phyloP scores from a whole-genome alignment of 2,329 filamentous ascomycete genomes.

The Lizonia empirigonia region DNA sequence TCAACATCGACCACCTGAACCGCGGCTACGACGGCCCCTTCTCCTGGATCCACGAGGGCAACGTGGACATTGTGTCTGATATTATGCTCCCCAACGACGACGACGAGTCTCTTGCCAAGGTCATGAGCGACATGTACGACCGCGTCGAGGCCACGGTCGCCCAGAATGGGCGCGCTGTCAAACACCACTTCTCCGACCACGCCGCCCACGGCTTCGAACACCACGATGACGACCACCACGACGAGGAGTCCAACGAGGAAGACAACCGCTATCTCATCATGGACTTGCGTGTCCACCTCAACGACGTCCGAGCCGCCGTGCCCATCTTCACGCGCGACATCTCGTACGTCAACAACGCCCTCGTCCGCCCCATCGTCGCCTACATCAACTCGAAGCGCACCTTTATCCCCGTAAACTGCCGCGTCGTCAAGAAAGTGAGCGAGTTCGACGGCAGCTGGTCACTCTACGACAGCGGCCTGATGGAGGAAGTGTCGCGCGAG shows the following conservation, averaged over 20 bases:
- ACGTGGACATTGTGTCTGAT: slow-evolving; percentile 94
- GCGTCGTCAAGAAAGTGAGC: slow-evolving; percentile 83
- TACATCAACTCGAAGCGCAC: slow-evolving; percentile 97
- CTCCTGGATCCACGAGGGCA: slow-evolving; percentile 97
- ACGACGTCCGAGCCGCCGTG: slow-evolving; percentile 90
- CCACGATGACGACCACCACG: slow-evolving; percentile 23
- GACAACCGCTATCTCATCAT: slow-evolving; percentile 85
- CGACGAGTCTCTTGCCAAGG: slow-evolving; percentile 87
- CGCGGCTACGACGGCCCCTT: slow-evolving; percentile 91
- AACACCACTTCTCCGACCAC: slow-evolving; percentile 46
- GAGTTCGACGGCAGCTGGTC: slow-evolving; percentile 98
- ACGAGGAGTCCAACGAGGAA: slow-evolving; percentile 47
- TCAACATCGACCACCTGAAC: slow-evolving; percentile 96
- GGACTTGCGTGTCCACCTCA: slow-evolving; percentile 92
- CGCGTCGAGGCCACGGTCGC: slow-evolving; percentile 91
- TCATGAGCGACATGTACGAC: slow-evolving; percentile 97
- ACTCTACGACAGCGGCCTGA: slow-evolving; percentile 87
- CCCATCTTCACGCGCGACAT: slow-evolving; percentile 91
- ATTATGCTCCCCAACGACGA: slow-evolving; percentile 90
- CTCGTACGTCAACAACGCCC: slow-evolving; percentile 93
- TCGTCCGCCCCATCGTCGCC: slow-evolving; percentile 93
- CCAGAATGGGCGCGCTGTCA: slow-evolving; percentile 66
- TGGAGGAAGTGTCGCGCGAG: slow-evolving; percentile 91
- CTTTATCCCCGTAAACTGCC: slow-evolving; percentile 93
- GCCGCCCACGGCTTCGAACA: slow-evolving; percentile 39